phyloP scores from a whole-genome alignment of 1,284 basidiomycete species.

The Trichosporon coremiiforme region DNA sequence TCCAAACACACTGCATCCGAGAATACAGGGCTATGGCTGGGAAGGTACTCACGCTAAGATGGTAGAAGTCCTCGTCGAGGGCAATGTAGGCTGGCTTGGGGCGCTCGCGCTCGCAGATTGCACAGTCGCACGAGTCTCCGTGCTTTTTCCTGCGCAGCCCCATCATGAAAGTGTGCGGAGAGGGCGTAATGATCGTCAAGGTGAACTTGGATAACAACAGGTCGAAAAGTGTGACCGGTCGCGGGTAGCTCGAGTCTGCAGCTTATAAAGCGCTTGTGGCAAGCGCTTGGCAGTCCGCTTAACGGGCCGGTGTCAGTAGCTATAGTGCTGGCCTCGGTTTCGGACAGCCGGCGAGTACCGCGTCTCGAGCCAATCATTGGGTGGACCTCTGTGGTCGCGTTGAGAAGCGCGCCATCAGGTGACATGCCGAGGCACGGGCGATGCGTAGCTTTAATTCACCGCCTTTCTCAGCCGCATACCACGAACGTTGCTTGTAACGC shows the following conservation, averaged over 20 bases:
- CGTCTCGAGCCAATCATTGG: neutral
- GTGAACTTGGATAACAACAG: neutral
- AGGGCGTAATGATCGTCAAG: neutral
- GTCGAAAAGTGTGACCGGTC: neutral
- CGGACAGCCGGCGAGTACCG: neutral
- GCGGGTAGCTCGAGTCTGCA: neutral
- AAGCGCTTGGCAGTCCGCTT: too few species aligned
- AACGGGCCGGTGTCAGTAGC: neutral
- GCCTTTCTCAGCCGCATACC: neutral
- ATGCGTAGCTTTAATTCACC: neutral
- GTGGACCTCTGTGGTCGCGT: neutral
- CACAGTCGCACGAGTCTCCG: neutral
- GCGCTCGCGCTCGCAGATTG: conserved; percentile 7
- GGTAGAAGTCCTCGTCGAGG: conserved; percentile 11
- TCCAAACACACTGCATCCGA: conserved; percentile 12
- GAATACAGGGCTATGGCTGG: neutral
- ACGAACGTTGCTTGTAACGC: neutral
- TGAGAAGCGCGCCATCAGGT: neutral
- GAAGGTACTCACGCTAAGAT: conserved; percentile 4
- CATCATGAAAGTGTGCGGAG: neutral
- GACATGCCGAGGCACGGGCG: neutral
- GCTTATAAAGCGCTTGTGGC: neutral
- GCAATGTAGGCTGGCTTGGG: neutral
- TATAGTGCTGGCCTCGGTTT: neutral
- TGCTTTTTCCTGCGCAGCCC: conserved; percentile 16